These are phyloP conservation scores for Colletotrichum neosansevieriae DNA, from an alignment of 2,329 filamentous ascomycete genomes.

Conservation along the genomic window DNA sequence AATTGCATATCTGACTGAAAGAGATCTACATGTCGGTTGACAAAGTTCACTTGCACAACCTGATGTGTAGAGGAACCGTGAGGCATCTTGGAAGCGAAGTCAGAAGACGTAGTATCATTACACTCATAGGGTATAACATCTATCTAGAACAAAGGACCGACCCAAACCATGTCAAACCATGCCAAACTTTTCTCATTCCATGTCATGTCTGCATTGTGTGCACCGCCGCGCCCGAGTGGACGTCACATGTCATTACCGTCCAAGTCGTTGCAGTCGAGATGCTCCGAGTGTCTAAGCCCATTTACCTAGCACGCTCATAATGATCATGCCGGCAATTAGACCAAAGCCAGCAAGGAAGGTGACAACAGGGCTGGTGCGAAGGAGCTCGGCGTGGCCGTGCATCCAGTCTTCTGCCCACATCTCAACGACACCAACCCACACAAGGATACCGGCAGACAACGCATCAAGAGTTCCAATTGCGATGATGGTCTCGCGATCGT, in stretches of 20 bases:
- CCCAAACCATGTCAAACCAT: constrained; percentile 8
- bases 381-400: constrained; percentile 63
- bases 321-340: constrained; percentile 70
- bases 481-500: constrained; percentile 74
- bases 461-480: constrained; percentile 81
- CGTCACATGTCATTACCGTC: constrained; percentile 18
- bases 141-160: constrained; percentile 28
- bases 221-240: neutral
- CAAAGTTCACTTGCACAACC: too few species aligned
- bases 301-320: constrained; percentile 81
- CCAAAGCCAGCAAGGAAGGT: constrained; percentile 64
- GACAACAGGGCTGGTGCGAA: constrained; percentile 60
- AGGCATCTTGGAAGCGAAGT: neutral
- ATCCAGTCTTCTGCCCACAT: constrained; percentile 85
- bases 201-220: neutral
- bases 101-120: constrained; percentile 20
- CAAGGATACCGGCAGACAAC: constrained; percentile 78
- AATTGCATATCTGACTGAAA: too few species aligned
- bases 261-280: neutral
- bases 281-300: constrained; percentile 67
- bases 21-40: too few species aligned
- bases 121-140: constrained; percentile 32
- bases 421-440: constrained; percentile 85
- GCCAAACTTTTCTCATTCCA: neutral
- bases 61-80: too few species aligned